These are phyloP conservation scores for Clonostachys sp. DNA, from an alignment of 2,329 filamentous ascomycete species.

Conservation along the genomic window DNA sequence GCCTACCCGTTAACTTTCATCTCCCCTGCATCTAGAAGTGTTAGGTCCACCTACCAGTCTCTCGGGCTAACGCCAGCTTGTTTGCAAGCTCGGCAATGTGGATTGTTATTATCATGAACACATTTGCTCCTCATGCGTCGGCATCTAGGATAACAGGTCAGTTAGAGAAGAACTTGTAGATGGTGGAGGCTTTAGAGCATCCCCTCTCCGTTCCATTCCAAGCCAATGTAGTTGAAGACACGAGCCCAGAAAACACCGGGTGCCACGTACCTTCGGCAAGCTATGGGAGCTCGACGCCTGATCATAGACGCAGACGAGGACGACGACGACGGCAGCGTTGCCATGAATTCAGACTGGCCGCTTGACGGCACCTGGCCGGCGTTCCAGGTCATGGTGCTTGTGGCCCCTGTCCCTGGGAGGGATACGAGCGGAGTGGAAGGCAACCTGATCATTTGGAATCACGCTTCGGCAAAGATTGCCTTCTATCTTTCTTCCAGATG, in stretches of 20 bases:
- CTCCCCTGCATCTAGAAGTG: neutral
- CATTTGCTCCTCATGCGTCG: slow-evolving; percentile 54
- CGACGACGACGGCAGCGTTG: too few relatives aligned
- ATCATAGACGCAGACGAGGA: neutral
- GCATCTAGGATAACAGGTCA: slow-evolving; percentile 28
- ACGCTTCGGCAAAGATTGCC: too few relatives aligned
- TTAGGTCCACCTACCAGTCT: slow-evolving; percentile 38
- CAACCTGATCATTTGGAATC: too few relatives aligned
- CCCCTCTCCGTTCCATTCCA: neutral
- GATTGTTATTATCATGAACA: slow-evolving; percentile 38
- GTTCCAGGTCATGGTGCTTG: too few relatives aligned
- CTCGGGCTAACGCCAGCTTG: slow-evolving; percentile 41
- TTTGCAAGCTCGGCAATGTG: slow-evolving; percentile 47
- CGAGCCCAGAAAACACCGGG: neutral
- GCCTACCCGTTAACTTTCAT: neutral
- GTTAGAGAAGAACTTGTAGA: slow-evolving; percentile 1
- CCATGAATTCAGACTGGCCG: too few relatives aligned
- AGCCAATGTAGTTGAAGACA: neutral
- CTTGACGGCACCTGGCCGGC: too few relatives aligned
- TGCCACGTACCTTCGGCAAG: slow-evolving; percentile 2
- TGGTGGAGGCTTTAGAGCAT: slow-evolving; percentile 1
- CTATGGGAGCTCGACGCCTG: slow-evolving; percentile 1
- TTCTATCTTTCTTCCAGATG: too few relatives aligned
- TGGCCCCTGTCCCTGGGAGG: too few relatives aligned
- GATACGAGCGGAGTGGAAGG: too few relatives aligned